Base-by-base conservation (phyloP, 179 eudicot genomes). In the Actinidia polygama region DNA sequence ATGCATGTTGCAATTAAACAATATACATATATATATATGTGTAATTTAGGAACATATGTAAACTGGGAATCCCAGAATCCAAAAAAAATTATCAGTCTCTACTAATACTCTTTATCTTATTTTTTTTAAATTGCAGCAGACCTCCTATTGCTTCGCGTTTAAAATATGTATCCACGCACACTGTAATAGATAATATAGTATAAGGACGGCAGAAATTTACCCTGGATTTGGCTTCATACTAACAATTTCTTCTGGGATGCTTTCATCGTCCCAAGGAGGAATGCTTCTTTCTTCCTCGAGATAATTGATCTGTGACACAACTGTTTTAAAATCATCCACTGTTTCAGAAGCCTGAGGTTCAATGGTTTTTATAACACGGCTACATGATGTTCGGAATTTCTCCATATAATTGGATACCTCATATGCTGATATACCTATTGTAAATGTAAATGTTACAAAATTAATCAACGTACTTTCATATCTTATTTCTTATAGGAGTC, bases 221-320 rank as follows among this genome's bases (percentile, higher is more conserved):
- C 98, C 97, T 55, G 96, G 88, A 79, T 87, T 84, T 80, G 96
- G 94, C 86, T 89, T 87, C 23, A 77, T 26, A 64, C 63, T 80
- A 73, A 95, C 91, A 83, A 95, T 91, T 79, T 95, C 95, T 89
- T 95, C 98, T 49, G 98, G 97, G 79, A 94, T 84, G 77, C 87
- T 86, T 73, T 95, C 98, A 62, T 93, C 96, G 82, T 90, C 93
- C 97, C 98, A 93, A 75, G 91, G 88, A 62, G 87, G 79, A 69
- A 95, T 89, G 73, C 70, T 84, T 81, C 86, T 50, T 73, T 84
- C 89, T 80, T 89, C 89, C 87, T 95, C 96, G 51, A 94, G 90
- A 81, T 81, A 71, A 79, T 85, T 88, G 77, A 92, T 81, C 87
- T 85, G 91, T 40, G 79, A 59, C 75, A 94, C 94, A 62, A 85